phyloP scores from a whole-genome alignment of 2,329 filamentous ascomycete genomes.

The Aspergillus puulaauensis region DNA sequence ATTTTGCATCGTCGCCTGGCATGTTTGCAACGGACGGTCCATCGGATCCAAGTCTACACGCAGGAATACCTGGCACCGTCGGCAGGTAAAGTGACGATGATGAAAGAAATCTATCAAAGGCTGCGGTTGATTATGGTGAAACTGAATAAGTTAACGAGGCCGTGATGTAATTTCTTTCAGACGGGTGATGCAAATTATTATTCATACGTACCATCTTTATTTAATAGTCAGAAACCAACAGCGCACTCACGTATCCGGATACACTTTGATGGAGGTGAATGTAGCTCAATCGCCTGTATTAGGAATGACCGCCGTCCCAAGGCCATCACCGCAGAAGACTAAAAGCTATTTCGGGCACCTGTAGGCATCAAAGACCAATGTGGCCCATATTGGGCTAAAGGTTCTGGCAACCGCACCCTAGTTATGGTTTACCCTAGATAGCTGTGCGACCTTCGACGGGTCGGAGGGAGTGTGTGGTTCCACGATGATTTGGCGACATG shows the following conservation, averaged over 20 bases:
- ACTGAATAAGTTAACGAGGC: slow-evolving; percentile 24
- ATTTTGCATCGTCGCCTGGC: slow-evolving; percentile 28
- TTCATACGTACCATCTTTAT: background rate
- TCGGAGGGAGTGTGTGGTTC: slow-evolving; percentile 14
- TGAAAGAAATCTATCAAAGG: slow-evolving; percentile 31
- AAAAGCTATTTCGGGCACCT: background rate
- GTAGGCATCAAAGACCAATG: background rate
- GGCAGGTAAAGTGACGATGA: slow-evolving; percentile 28
- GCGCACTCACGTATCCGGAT: background rate
- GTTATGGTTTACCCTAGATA: slow-evolving; percentile 3
- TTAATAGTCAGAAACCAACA: background rate
- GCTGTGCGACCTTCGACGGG: slow-evolving; percentile 18
- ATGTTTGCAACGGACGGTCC: slow-evolving; percentile 27
- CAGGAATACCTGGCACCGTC: slow-evolving; percentile 23
- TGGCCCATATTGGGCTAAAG: background rate
- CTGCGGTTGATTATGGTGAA: slow-evolving; percentile 31
- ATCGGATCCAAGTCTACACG: slow-evolving; percentile 26
- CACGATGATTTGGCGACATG: slow-evolving; percentile 15
- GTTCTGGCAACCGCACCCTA: background rate
- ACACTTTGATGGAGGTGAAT: background rate
- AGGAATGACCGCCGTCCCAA: background rate
- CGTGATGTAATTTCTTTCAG: background rate
- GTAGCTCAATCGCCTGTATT: background rate
- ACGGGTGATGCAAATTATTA: background rate
- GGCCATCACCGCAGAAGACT: background rate